Percentiles rank a stretch among this genome's conserved stretches.
Conservation (phyloP, 306 rosid species). For the Lagenaria siceraria region DNA sequence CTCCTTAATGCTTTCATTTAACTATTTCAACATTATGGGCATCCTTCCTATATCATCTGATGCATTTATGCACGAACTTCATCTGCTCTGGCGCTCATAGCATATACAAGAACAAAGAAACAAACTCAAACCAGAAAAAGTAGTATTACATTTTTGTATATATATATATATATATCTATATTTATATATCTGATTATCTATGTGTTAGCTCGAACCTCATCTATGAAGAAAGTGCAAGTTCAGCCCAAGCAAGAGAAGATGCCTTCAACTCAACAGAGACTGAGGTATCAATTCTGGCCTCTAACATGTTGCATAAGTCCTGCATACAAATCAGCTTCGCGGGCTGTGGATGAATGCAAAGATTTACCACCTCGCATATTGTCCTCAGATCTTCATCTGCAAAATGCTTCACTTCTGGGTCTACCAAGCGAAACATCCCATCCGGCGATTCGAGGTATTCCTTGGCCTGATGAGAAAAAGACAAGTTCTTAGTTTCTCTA, state of each 20-base stretch:
- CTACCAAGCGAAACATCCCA: slow-evolving; percentile 58
- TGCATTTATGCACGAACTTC: slow-evolving; percentile 6
- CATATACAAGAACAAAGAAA: slow-evolving; percentile 48
- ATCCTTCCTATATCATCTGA: not conserved
- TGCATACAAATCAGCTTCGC: slow-evolving; percentile 46
- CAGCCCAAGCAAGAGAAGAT: slow-evolving; percentile 96
- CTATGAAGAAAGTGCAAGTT: slow-evolving; percentile 75
- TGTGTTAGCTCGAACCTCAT: slow-evolving; percentile 36
- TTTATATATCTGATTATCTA: slow-evolving; percentile 42
- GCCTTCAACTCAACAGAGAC: slow-evolving; percentile 57
- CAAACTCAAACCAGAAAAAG: slow-evolving; percentile 13
- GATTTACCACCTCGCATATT: slow-evolving; percentile 65
- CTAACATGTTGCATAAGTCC: slow-evolving; percentile 55
- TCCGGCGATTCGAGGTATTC: slow-evolving; percentile 69
- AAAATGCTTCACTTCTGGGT: slow-evolving; percentile 69
- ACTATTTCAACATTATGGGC: not conserved
- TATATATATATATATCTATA: slow-evolving; percentile 8
- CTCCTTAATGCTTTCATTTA: not conserved
- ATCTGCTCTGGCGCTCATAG: slow-evolving; percentile 12
- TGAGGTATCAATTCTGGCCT: slow-evolving; percentile 81
- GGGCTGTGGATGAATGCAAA: slow-evolving; percentile 56
- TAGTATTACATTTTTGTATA: slow-evolving; percentile 16
- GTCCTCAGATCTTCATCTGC: slow-evolving; percentile 64
- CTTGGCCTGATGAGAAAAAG: slow-evolving; percentile 53
- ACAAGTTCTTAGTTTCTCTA: not conserved